These are phyloP conservation scores for Arthroderma uncinatum DNA, from an alignment of 2,329 filamentous ascomycete genomes.

Conservation along the genomic window DNA sequence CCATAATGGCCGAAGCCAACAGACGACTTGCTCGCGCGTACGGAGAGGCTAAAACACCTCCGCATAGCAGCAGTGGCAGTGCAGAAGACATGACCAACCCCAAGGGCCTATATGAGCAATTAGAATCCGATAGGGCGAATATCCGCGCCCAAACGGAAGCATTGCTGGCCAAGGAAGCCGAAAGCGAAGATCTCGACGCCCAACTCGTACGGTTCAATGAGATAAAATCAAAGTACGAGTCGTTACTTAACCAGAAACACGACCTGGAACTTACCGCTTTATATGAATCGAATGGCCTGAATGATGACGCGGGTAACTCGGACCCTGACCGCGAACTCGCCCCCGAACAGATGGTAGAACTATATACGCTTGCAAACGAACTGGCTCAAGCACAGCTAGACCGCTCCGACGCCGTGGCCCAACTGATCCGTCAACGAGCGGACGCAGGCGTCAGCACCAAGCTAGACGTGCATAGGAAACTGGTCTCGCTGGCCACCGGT, in stretches of 20 bases:
- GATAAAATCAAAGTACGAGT: constrained; percentile 29
- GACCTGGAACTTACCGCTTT: constrained; percentile 27
- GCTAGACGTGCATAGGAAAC: constrained; percentile 37
- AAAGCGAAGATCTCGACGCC: constrained; percentile 26
- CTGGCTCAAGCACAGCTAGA: constrained; percentile 26
- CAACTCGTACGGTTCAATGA: constrained; percentile 32
- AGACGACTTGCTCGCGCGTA: constrained; percentile 50
- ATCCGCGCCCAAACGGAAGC: constrained; percentile 32
- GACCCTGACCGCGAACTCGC: constrained; percentile 6
- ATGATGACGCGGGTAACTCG: neutral
- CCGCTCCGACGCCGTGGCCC: constrained; percentile 28
- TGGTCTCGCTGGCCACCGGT: constrained; percentile 38
- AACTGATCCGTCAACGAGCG: constrained; percentile 34
- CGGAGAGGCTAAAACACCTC: constrained; percentile 47
- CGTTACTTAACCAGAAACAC: constrained; percentile 36
- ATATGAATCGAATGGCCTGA: constrained; percentile 15
- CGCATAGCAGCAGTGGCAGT: constrained; percentile 35
- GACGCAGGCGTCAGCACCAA: constrained; percentile 38
- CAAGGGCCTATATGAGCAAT: constrained; percentile 30
- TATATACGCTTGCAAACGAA: constrained; percentile 25
- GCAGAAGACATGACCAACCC: constrained; percentile 34
- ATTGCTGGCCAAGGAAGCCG: constrained; percentile 28
- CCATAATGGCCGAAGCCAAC: constrained; percentile 60
- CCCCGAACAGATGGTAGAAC: constrained; percentile 23
- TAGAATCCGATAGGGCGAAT: constrained; percentile 35